Conservation (phyloP, 208 protist species). For the Crithidia brevicula region DNA sequence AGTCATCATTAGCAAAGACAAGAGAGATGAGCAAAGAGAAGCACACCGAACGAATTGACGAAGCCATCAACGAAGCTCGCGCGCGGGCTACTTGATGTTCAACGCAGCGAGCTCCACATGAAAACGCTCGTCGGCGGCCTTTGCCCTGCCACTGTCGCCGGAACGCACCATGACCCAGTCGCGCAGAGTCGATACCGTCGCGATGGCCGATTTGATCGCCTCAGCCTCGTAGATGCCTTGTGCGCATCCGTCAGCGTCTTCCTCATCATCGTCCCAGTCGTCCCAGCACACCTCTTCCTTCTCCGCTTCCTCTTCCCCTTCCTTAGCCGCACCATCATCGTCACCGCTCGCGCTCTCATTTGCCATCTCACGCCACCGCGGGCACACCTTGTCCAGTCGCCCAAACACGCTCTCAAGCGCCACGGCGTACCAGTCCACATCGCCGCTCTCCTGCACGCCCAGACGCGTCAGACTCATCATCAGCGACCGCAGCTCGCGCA, state of each 20-base stretch:
- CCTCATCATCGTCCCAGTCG: constrained; percentile 58
- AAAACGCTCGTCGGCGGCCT: constrained; percentile 13
- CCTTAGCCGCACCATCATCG: not conserved
- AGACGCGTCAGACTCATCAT: constrained; percentile 40
- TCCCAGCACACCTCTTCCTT: constrained; percentile 18
- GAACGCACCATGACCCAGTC: constrained; percentile 8
- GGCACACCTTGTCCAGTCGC: constrained; percentile 35
- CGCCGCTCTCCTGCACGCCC: not conserved
- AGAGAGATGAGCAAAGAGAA: not conserved
- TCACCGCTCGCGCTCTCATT: not conserved
- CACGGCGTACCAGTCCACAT: constrained; percentile 30
- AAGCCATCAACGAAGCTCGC: not conserved
- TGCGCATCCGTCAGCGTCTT: constrained; percentile 34
- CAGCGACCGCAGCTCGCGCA: constrained; percentile 54
- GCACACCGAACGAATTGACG: not conserved
- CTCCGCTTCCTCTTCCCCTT: not conserved
- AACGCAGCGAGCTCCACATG: constrained; percentile 18
- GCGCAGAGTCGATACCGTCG: constrained; percentile 32
- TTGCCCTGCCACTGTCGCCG: not conserved
- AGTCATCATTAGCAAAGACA: not conserved
- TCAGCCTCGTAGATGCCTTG: constrained; percentile 42
- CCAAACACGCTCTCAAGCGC: constrained; percentile 33
- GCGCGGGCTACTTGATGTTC: constrained; percentile 1
- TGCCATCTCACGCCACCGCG: constrained; percentile 26
- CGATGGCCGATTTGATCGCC: constrained; percentile 35